Base-by-base conservation (phyloP, 495 filamentous ascomycete genomes). In the Penicillium cinerascens region DNA sequence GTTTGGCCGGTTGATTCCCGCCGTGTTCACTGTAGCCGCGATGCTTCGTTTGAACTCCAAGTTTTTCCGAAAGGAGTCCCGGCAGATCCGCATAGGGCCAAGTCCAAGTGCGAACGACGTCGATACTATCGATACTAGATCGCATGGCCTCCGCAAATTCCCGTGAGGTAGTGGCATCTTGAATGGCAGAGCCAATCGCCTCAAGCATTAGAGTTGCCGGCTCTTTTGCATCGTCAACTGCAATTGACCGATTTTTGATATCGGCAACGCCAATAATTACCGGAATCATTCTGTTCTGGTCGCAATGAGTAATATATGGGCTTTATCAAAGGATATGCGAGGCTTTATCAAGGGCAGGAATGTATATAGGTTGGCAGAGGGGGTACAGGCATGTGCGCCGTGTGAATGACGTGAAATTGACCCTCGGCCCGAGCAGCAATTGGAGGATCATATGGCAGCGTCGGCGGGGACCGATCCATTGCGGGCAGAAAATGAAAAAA, bases 71-170 rank as follows among this genome's bases (percentile, higher is more conserved):
- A 17, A 84, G 45, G 0, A 80, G 55, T 22, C 64, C 67, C 2
- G 80, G 76, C 1, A 82, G 60, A 53, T 84, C 74, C 0, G 64
- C 49, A 60, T 84, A 82, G 15, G 71, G 69, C 80, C 80, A 84
- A 10, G 80, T 82, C 80, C 81, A 84, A 5, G 72, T 80, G 20
- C 59, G 59, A n/a, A 84, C 80, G 6, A 82, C 72, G 38, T 69
- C 64, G 35, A 82, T 63, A 50, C 75, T 80, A 51, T 84, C 79
- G 45, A 84, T 78, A 13, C 59, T 64, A 4, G 66, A 63, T 43
- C 69, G 67, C 5, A 82, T 60, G 17, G 63, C 47, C 7, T 65
- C 51, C 0, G 51, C 37, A 13, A 48, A 51, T 8, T 52, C 21
- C 1, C 38, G 4, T 11, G 60, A 50, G 1, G 65, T 52, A 7